Evolutionary conservation across 1,284 basidiomycete species (phyloP).

Genomic region (Leucocoprinus gongylophorus): DNA sequence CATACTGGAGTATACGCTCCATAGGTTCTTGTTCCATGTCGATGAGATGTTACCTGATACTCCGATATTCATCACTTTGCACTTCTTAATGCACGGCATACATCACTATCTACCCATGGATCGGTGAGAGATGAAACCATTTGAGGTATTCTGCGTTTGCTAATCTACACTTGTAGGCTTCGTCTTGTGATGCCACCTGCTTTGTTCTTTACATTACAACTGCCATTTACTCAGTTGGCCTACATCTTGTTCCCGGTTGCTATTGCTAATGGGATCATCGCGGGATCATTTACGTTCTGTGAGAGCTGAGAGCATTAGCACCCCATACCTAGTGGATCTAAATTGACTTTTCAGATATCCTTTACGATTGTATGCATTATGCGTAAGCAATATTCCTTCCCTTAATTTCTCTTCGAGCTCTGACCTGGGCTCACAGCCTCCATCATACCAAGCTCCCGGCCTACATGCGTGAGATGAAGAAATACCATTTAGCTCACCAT

Average conservation of each 20-base stretch:
- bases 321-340: not conserved
- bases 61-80: conserved; percentile 74
- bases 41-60: conserved; percentile 87
- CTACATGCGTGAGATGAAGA: conserved; percentile 90
- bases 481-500: conserved; percentile 98
- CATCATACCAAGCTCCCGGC: conserved; percentile 88
- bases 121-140: conserved; percentile 39
- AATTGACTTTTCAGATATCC: conserved; percentile 48
- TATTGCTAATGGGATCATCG: conserved; percentile 89
- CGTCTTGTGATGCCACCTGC: conserved; percentile 96
- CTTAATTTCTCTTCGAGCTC: not conserved
- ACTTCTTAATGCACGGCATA: conserved; percentile 94
- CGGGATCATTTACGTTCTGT: conserved; percentile 91
- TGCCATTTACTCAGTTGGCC: conserved; percentile 86
- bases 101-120: conserved; percentile 99
- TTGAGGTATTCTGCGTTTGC: conserved; percentile 3
- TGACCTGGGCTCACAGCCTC: conserved; percentile 38
- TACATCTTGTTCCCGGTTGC: conserved; percentile 79
- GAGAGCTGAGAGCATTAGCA: conserved; percentile 25
- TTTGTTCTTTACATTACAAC: conserved; percentile 74
- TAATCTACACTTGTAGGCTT: conserved; percentile 40
- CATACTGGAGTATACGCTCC: conserved; percentile 89
- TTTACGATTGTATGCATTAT: conserved; percentile 92
- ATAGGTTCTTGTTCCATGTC: conserved; percentile 97
- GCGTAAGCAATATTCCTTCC: conserved; percentile 48